Conservation (phyloP, 805 yeast species). For the Wickerhamomyces xylosicus region DNA sequence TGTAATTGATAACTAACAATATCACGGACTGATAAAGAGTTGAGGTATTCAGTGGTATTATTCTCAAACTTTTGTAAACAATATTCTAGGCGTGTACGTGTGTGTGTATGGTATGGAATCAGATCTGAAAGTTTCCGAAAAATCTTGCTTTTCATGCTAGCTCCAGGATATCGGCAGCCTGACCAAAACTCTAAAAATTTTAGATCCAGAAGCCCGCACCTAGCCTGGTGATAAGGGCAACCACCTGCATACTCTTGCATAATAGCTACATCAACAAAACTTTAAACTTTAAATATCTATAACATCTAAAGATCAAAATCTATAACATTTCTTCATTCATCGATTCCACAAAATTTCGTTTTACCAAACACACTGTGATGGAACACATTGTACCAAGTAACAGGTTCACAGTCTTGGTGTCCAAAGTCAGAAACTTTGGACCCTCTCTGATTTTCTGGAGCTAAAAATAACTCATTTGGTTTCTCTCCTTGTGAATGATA, state of each 20-base stretch:
- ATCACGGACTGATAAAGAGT: neutral
- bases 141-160: too few relatives aligned
- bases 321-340: neutral
- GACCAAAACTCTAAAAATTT: too few relatives aligned
- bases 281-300: too few relatives aligned
- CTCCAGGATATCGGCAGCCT: too few relatives aligned
- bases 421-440: neutral
- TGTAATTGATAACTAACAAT: neutral
- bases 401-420: conserved; percentile 28
- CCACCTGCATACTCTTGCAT: too few relatives aligned
- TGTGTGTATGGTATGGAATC: too few relatives aligned
- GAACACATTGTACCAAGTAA: conserved; percentile 43
- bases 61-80: neutral
- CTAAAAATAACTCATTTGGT: neutral
- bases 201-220: too few relatives aligned
- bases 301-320: too few relatives aligned
- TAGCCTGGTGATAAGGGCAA: too few relatives aligned
- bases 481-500: neutral
- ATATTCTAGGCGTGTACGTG: neutral
- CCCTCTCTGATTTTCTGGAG: neutral
- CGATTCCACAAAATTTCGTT: conserved; percentile 22
- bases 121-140: too few relatives aligned
- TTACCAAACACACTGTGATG: conserved; percentile 41
- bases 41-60: neutral
- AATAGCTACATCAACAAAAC: too few relatives aligned